Percentiles rank a stretch among this genome's conserved stretches.
These are phyloP conservation scores for Ascochyta lentis DNA, from an alignment of 2,329 filamentous ascomycete species.

Conservation along the genomic window DNA sequence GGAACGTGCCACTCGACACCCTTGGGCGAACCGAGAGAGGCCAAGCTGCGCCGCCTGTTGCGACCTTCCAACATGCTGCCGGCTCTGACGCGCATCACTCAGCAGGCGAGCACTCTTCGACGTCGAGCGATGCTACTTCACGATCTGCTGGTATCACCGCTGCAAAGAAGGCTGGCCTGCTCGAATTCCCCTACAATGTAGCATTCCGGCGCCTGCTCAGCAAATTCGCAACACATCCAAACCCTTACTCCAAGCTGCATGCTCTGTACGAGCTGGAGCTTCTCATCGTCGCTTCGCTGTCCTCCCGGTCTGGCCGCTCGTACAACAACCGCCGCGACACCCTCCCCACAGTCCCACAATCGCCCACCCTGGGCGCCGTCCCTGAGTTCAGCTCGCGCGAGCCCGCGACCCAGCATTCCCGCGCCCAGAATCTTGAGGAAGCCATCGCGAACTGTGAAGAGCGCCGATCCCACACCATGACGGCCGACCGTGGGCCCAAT, in stretches of 20 bases:
- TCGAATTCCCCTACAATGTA: conserved; percentile 78
- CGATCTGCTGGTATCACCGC: conserved; percentile 50
- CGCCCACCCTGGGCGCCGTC: conserved; percentile 53
- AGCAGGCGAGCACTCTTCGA: conserved; percentile 54
- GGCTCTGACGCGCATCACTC: conserved; percentile 50
- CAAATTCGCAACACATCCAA: conserved; percentile 88
- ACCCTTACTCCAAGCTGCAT: conserved; percentile 84
- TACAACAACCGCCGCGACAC: conserved; percentile 50
- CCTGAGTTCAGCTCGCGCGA: conserved; percentile 55
- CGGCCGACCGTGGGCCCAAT: conserved; percentile 40
- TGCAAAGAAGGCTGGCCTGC: conserved; percentile 52
- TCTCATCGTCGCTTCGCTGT: conserved; percentile 78
- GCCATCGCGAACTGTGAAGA: conserved; percentile 74
- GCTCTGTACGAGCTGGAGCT: conserved; percentile 83
- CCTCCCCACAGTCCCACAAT: conserved; percentile 52
- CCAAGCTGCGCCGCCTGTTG: conserved; percentile 50
- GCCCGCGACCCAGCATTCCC: conserved; percentile 50
- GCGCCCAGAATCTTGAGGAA: conserved; percentile 64
- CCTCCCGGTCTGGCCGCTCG: conserved; percentile 59
- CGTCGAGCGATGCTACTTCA: conserved; percentile 54
- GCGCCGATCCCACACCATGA: conserved; percentile 66
- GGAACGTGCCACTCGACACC: conserved; percentile 51
- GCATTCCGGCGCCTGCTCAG: conserved; percentile 81
- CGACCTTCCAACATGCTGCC: conserved; percentile 52
- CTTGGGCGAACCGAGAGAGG: conserved; percentile 52